Base-by-base conservation (phyloP, 208 protist species). In the Naegleria lovaniensis region DNA sequence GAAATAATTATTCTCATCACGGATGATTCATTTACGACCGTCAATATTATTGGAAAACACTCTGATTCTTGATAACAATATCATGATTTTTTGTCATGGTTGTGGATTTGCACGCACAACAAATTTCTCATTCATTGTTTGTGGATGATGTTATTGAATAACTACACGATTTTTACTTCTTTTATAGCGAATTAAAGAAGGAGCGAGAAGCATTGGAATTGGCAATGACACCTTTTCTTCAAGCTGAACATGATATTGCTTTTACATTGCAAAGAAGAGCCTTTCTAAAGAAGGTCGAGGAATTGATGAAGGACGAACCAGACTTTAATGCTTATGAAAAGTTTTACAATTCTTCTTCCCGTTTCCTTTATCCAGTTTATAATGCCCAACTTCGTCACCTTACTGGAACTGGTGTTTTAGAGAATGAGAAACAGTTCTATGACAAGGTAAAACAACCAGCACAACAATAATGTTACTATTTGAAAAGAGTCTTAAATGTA, bases 241-340 rank as follows among this genome's bases (percentile, higher is more conserved):
- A 85, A 43, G 79, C 79, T 11, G 79, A 85, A 43, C 29, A 85
- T 43, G 79, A 85, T 85, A 41, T 85, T 41, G 15, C 29, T 25
- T 83, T 83, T 83, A 83, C 75, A 38, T 40, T 83, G 13, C 22
- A 83, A 39, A 83, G 33, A 39, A 83, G 75, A 83, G 75, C 75
- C 22, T 83, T 83, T 36, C 13, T 83, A 39, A 83, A 83, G 33
- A 83, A 83, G 75, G 75, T 83, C 5, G 75, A n/a, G 33, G 33
- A 83, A 83, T 83, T 83, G 75, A 83, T 83, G 75, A 39, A 83
- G 11, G 11, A 36, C 5, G 75, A 83, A 83, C n/a, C 22, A 36
- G 33, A 83, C 13, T 83, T 83, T 36, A 83, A 83, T 13, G 75
- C 33, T 39, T 40, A 83, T 83, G 75, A 83, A 83, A n/a, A 83